Conservation (phyloP, 768 basidiomycete genomes). For the Mycena latifolia region DNA sequence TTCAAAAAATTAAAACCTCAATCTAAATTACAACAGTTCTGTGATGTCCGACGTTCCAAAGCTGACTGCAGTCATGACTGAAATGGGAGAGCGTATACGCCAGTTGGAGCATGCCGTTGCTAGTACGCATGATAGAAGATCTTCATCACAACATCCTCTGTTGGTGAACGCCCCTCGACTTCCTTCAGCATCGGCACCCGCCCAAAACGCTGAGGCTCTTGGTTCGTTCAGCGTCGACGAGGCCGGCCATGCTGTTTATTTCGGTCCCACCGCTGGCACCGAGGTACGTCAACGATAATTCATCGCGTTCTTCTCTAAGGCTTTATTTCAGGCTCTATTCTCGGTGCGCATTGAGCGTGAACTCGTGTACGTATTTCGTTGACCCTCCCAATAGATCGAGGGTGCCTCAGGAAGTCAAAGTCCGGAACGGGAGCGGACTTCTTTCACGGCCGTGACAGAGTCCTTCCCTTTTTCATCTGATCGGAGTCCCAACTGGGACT, state of each 20-base stretch:
- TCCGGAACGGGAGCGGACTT: slow-evolving; percentile 5
- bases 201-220: slow-evolving; percentile 47
- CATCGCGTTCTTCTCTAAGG: not conserved
- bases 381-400: slow-evolving; percentile 21
- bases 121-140: slow-evolving; percentile 24
- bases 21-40: slow-evolving; percentile 39
- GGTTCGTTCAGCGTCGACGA: slow-evolving; percentile 59
- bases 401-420: not conserved
- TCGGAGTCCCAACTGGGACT: slow-evolving; percentile 33
- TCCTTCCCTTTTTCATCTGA: slow-evolving; percentile 43
- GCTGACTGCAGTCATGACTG: slow-evolving; percentile 49
- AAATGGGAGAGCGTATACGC: slow-evolving; percentile 58
- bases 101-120: slow-evolving; percentile 58
- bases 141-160: slow-evolving; percentile 12
- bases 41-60: slow-evolving; percentile 55
- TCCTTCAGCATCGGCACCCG: slow-evolving; percentile 15
- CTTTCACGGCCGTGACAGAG: slow-evolving; percentile 33
- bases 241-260: slow-evolving; percentile 61
- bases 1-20: not conserved
- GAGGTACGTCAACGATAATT: slow-evolving; percentile 46
- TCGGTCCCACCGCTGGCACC: slow-evolving; percentile 62
- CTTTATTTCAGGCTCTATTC: slow-evolving; percentile 23
- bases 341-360: slow-evolving; percentile 9
- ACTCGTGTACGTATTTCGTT: not conserved
- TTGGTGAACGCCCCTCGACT: not conserved